Percentiles rank a stretch among this genome's conserved stretches.
These are phyloP conservation scores for Colletotrichum siamense DNA, from an alignment of 2,329 filamentous ascomycete species.

Conservation along the genomic window DNA sequence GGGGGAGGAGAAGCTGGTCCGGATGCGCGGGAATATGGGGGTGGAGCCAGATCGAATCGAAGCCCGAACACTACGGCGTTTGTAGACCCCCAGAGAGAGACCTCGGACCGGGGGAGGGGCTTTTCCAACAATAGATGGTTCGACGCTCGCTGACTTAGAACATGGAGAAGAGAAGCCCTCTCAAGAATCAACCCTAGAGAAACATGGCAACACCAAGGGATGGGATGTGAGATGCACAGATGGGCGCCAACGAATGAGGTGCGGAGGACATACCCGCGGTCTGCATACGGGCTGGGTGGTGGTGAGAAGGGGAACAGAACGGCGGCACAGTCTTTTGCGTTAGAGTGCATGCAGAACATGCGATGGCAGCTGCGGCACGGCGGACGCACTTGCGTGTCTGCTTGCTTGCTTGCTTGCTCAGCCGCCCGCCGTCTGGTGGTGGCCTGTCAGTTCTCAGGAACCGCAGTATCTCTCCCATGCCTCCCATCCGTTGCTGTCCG, in stretches of 20 bases:
- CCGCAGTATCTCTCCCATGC: background rate
- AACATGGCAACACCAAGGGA: background rate
- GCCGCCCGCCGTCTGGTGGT: background rate
- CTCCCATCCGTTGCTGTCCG: background rate
- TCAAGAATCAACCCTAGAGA: background rate
- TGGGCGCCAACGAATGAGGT: background rate
- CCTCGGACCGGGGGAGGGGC: background rate
- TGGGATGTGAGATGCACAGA: background rate
- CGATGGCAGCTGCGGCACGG: background rate
- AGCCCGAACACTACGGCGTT: background rate
- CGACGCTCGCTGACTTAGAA: background rate
- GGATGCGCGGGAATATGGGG: background rate
- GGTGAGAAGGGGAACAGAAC: background rate
- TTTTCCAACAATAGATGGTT: background rate
- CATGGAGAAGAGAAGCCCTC: background rate
- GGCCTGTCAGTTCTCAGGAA: background rate
- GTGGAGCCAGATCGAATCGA: background rate
- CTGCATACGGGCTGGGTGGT: background rate
- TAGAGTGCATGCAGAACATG: conserved; percentile 7
- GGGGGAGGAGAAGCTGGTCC: background rate
- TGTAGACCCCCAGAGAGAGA: background rate
- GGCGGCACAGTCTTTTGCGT: background rate
- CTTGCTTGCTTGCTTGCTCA: background rate
- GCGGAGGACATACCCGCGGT: background rate
- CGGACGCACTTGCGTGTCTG: background rate